These are phyloP conservation scores for Dipodascus geniculatus DNA, from an alignment of 805 yeast species.

Conservation along the genomic window DNA sequence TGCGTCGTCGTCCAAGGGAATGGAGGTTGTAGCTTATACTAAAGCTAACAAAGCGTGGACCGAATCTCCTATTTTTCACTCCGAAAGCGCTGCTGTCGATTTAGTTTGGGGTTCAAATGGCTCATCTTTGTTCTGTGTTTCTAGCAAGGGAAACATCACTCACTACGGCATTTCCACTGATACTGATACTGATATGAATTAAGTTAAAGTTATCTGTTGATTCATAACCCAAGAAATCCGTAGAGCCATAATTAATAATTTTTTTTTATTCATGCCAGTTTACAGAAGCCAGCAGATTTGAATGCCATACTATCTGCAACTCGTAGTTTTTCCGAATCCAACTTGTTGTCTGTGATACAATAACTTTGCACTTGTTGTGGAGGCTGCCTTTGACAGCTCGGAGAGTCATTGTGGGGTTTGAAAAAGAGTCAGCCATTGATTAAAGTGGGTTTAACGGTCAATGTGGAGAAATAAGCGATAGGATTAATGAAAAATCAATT, in stretches of 20 bases:
- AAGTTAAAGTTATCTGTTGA: too few species aligned
- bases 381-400: too few species aligned
- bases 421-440: too few species aligned
- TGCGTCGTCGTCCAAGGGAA: slow-evolving; percentile 10
- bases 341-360: too few species aligned
- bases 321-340: not conserved
- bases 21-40: slow-evolving; percentile 28
- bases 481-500: too few species aligned
- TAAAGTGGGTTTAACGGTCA: too few species aligned
- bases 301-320: too few species aligned
- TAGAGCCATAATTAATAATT: not conserved
- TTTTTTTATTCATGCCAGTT: too few species aligned
- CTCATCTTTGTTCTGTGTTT: slow-evolving; percentile 7
- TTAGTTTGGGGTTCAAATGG: slow-evolving; percentile 14
- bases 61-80: not conserved
- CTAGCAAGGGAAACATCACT: slow-evolving; percentile 12
- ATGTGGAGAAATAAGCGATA: too few species aligned
- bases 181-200: not conserved
- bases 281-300: too few species aligned
- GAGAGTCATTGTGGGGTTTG: too few species aligned
- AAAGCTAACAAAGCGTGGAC: slow-evolving; percentile 33
- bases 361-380: too few species aligned
- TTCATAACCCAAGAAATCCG: not conserved
- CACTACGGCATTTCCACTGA: not conserved
- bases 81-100: slow-evolving; percentile 4